These are phyloP conservation scores for Nepenthes alata DNA, from an alignment of 179 eudicot genomes.

Conservation along the genomic window DNA sequence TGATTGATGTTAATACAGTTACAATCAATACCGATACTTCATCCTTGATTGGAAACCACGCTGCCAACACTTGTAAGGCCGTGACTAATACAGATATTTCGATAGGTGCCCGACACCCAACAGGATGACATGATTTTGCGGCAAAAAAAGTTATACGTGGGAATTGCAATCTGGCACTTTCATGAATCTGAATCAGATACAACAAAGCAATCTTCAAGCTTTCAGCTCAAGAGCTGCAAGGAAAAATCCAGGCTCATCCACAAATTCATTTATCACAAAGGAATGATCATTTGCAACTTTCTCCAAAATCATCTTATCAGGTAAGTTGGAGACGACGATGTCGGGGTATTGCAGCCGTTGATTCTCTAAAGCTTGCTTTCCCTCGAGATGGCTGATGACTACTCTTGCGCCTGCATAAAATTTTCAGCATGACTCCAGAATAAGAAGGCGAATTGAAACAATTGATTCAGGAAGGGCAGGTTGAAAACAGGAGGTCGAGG, in stretches of 20 bases:
- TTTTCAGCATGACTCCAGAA: background rate
- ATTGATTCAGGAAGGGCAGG: background rate
- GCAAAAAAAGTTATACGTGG: no score
- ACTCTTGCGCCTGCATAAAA: constrained; percentile 59
- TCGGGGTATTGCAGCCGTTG: constrained; percentile 48
- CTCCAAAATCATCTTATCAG: constrained; percentile 43
- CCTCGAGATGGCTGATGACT: constrained; percentile 77
- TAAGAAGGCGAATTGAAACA: background rate
- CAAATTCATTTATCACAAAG: constrained; percentile 33
- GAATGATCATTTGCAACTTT: constrained; percentile 36
- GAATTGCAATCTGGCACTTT: no score
- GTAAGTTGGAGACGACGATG: constrained; percentile 51
- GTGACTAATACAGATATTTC: no score
- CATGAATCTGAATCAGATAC: background rate
- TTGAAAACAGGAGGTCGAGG: no score
- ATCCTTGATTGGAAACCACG: no score
- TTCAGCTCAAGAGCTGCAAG: constrained; percentile 47
- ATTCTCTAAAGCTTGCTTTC: constrained; percentile 49
- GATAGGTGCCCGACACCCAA: no score
- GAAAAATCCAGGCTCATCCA: constrained; percentile 50
- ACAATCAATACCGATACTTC: no score
- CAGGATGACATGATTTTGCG: no score
- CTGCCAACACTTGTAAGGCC: no score
- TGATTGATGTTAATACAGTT: no score
- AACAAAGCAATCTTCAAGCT: constrained; percentile 3